These are phyloP conservation scores for Hymenoscyphus scutula DNA, from an alignment of 2,329 filamentous ascomycete species.

Conservation along the genomic window DNA sequence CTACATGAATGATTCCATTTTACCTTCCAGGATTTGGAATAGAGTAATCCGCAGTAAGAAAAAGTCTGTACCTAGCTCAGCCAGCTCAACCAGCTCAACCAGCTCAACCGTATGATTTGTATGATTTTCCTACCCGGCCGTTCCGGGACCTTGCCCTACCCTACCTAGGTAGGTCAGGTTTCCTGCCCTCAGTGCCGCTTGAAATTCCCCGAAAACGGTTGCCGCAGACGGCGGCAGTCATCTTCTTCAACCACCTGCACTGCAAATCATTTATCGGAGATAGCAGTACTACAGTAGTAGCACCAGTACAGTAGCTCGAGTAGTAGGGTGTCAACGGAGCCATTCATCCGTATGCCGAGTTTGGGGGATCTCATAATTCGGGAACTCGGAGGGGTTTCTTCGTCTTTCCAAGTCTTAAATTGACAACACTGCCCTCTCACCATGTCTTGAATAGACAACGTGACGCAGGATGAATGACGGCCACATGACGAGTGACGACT, in stretches of 20 bases:
- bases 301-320: too few species aligned
- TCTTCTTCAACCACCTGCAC: background rate
- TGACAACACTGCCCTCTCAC: background rate
- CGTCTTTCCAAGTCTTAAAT: background rate
- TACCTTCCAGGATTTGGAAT: background rate
- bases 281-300: too few species aligned
- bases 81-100: too few species aligned
- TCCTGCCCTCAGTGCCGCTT: background rate
- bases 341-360: background rate
- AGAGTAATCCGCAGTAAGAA: too few species aligned
- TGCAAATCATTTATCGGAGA: background rate
- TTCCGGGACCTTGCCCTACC: constrained; percentile 4
- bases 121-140: constrained; percentile 1
- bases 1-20: background rate
- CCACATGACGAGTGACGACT: background rate
- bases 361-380: background rate
- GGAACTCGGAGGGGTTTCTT: background rate
- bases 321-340: background rate
- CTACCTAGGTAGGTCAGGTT: too few species aligned
- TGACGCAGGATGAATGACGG: background rate
- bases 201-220: background rate
- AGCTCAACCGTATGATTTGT: background rate
- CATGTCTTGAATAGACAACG: background rate
- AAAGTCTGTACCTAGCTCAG: too few species aligned
- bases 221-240: background rate